These are phyloP conservation scores for Starmerella potacharoeniae DNA, from an alignment of 805 yeast genomes.

Conservation along the genomic window DNA sequence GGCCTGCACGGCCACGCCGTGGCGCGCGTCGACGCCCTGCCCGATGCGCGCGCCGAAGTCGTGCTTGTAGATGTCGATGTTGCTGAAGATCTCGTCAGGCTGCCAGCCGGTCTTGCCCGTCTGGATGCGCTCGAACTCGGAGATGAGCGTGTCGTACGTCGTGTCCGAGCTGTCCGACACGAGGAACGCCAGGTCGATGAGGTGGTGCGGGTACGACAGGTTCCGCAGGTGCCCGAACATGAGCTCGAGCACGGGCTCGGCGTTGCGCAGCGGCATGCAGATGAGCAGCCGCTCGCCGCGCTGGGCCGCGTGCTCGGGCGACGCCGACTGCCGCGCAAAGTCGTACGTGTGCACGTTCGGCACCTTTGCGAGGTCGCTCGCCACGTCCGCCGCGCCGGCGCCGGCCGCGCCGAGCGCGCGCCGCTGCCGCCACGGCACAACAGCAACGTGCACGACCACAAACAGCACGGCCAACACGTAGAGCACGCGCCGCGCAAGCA, in stretches of 20 bases:
- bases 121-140: constrained; percentile 42
- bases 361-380: constrained; percentile 1
- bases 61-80: constrained; percentile 71
- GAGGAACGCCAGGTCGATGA: constrained; percentile 66
- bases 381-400: neutral
- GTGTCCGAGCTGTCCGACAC: constrained; percentile 82
- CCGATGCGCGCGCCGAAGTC: constrained; percentile 91
- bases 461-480: constrained; percentile 2
- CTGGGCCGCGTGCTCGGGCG: constrained; percentile 28
- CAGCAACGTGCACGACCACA: constrained; percentile 4
- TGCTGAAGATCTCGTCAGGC: constrained; percentile 48
- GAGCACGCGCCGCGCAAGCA: constrained; percentile 9
- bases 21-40: constrained; percentile 85
- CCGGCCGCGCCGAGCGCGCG: neutral
- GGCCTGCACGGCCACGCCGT: constrained; percentile 93
- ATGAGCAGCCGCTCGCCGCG: constrained; percentile 61
- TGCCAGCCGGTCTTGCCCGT: constrained; percentile 34
- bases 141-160: constrained; percentile 34
- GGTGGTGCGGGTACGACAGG: constrained; percentile 66
- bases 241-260: constrained; percentile 76
- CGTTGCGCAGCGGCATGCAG: constrained; percentile 85
- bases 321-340: constrained; percentile 28
- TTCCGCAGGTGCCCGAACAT: constrained; percentile 69
- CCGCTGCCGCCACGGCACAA: constrained; percentile 5
- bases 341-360: constrained; percentile 53